Base-by-base conservation (phyloP, 306 rosid species). In the Herpetospermum pedunculosum region DNA sequence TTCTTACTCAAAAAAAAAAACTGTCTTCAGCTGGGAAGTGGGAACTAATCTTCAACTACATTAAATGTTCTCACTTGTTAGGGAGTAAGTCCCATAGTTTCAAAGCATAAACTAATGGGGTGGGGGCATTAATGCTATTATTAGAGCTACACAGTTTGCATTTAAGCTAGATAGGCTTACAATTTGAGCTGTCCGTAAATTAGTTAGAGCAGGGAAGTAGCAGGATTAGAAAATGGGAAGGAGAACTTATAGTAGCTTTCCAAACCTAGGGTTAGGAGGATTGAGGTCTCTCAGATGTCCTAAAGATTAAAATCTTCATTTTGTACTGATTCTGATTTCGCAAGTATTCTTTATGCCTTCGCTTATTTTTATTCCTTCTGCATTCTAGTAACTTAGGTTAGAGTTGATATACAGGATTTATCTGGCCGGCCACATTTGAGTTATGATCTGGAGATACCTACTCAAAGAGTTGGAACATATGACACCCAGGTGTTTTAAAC, bases 361-460 rank as follows among this genome's bases (percentile, higher is more conserved):
- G 29, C 16, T 10, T 37, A 19, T 8, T 19, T 35, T 19, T 11
- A 13, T 65, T 37, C 50, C 4, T 38, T 65, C 72, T 38, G 10
- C 10, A 21, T 44, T 30, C 6, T 63, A 63, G 70, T 63, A 19
- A 63, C 70, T 4, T 37, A 8, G 30, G 48, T 63, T 63, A 37
- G 72, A 78, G 38, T 26, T 78, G 63, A 32, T 54, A 35, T 85
- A 74, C 86, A 93, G 98, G 98, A 93, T 87, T 85, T 93, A 84
- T 93, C 98, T 62, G 98, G 98, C 41, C 89, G 97, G 43, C 99
- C 99, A 23, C 80, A 91, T 88, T 82, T 94, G 71, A 58, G 88
- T 80, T 94, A 80, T 81, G 84, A 89, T 71, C 81, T 94, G 80
- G 89, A 88, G 82, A 81, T 91, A 80, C 96, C 97, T 26, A 84